Evolutionary conservation across 192 early-diverging fungal genomes (phyloP), one percentile per base, ranked within the genome.

Genomic region (Glomus cerebriforme): DNA sequence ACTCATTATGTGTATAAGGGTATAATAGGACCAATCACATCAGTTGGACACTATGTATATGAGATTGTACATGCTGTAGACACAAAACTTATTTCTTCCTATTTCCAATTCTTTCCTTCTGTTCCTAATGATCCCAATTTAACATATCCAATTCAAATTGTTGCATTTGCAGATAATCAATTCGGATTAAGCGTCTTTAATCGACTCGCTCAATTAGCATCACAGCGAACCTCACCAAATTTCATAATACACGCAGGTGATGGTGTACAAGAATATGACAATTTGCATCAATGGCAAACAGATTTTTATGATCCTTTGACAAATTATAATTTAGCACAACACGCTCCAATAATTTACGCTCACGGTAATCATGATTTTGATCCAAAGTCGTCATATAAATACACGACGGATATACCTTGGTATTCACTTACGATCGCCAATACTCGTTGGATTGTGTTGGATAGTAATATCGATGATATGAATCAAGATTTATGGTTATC

Each of bases 321-420:
- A 1, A 81, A 88, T 49, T 84, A 83, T 75, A 82, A 77, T 17
- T 82, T 89, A n/a, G 85, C 83, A 0, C 92, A 93, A 81, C 82
- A 65, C 0, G 83, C 84, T 9, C 91, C 93, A 4, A 54, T 91
- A 37, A 90, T 92, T 62, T 93, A 92, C 83, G 89, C 88, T 12
- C 93, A 92, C 24, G 93, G 93, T 27, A 94, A 94, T 81, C 93
- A 94, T 72, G 93, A 94, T 67, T 88, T 87, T 71, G 93, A 94
- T 82, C 83, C 84, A 62, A 66, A 76, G 2, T 80, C 85, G 1
- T 72, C 79, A n/a, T 87, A 87, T 34, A 78, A 76, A 2, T 83
- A 87, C 60, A 94, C 92, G 24, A 81, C 81, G 4, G 84, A 88
- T 82, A 79, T 85, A 82, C 82, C 80, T 35, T 89, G 89, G 88